phyloP scores from a whole-genome alignment of 2,329 filamentous ascomycete genomes.

The Bipolaris sorokiniana region DNA sequence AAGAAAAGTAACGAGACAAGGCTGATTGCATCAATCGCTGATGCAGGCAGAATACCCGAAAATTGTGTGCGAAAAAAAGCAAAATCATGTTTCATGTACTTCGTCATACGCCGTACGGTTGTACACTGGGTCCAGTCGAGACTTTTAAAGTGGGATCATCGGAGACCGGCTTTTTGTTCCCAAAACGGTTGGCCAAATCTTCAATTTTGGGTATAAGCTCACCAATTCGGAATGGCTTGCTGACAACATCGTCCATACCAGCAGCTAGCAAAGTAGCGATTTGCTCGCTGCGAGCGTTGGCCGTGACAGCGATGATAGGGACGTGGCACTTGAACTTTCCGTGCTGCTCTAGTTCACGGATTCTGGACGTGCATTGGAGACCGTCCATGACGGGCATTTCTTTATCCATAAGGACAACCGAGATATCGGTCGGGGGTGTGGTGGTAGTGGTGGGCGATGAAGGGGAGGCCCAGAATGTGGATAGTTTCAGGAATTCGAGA shows the following conservation, averaged over 20 bases:
- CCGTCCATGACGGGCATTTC: constrained; percentile 54
- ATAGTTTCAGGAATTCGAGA: constrained; percentile 52
- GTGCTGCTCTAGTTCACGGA: constrained; percentile 46
- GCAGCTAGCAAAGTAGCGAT: constrained; percentile 47
- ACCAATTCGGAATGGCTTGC: constrained; percentile 58
- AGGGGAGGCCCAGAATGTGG: constrained; percentile 49
- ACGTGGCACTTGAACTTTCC: constrained; percentile 45
- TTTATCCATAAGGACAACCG: constrained; percentile 49
- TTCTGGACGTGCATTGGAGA: constrained; percentile 46
- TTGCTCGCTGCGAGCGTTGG: constrained; percentile 51
- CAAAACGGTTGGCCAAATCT: constrained; percentile 47
- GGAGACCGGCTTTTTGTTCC: not conserved
- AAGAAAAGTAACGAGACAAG: too few relatives aligned
- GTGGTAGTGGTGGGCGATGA: constrained; percentile 31
- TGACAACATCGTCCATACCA: constrained; percentile 58
- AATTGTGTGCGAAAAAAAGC: too few relatives aligned
- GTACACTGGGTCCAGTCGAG: not conserved
- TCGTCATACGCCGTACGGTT: constrained; percentile 6
- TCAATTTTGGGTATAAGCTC: constrained; percentile 60
- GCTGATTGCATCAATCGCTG: too few relatives aligned
- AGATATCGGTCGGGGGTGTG: constrained; percentile 24
- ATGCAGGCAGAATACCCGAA: too few relatives aligned
- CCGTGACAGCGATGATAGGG: constrained; percentile 52
- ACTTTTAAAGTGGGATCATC: not conserved
- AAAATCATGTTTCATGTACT: not conserved